Evolutionary conservation across 257 asterid genomes (phyloP), one percentile per base, ranked within the genome.

Genomic region (Lycium barbarum): DNA sequence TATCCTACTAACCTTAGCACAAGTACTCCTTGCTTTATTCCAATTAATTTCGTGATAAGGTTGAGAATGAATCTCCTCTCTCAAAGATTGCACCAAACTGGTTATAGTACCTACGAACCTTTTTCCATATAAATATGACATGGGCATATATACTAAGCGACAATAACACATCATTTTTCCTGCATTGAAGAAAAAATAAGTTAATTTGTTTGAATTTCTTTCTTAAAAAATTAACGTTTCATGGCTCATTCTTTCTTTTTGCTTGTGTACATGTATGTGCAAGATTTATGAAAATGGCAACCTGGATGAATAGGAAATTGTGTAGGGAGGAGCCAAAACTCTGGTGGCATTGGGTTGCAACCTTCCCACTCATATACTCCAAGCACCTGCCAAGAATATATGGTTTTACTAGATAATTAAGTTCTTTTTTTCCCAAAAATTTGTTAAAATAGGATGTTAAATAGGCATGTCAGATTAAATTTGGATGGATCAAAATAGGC

Each of bases 1-100:
- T n/a, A n/a, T n/a, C n/a, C n/a, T n/a, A n/a, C n/a, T 40, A 40
- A 89, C 90, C 91, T 87, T 87, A 13, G 90, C 90, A 53, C 91
- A 89, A 2, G 54, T 55, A 67, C 86, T 85, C 18, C 91, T 80
- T 10, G 79, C 82, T 57, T 38, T 84, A 3, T 49, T 73, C 91
- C 91, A 89, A 40, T 86, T 67, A 78, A 89, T 84, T 49, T 70
- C 26, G 36, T 86, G 73, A 47, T 89, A 87, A 7, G 89, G 84
- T 78, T 87, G 88, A 20, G 82, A 82, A 22, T 85, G 86, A 33
- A 89, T 20, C 83, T 89, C 90, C n/a, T 87, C 79, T 74, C 90
- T 78, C 40, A 89, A 82, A 17, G 84, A 79, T 70, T 57, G 18
- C 22, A 86, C 79, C 11, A 87, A 67, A 45, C 85, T 84, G 43